Conservation (phyloP, 352 stramenopile genomes). For the Phytophthora foliorum region DNA sequence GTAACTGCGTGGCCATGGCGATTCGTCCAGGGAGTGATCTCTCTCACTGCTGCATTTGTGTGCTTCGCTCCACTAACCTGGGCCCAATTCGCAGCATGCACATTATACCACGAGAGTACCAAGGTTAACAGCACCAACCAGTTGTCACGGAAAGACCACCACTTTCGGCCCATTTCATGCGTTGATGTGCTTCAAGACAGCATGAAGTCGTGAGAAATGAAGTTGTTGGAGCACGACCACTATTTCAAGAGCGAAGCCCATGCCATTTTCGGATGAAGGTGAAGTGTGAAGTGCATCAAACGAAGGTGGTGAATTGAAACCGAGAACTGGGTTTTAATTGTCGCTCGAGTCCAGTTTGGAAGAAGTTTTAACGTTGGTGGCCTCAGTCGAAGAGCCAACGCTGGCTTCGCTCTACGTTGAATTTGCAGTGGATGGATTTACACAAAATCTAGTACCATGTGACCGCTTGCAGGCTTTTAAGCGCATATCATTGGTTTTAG, state of each 20-base stretch:
- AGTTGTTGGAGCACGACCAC: background rate
- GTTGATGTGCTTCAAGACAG: background rate
- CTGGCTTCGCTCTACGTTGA: too few species aligned
- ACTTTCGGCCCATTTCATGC: slow-evolving; percentile 17
- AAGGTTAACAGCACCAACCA: slow-evolving; percentile 7
- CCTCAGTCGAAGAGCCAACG: too few species aligned
- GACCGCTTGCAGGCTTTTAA: too few species aligned
- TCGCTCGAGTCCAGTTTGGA: too few species aligned
- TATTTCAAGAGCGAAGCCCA: slow-evolving; percentile 13
- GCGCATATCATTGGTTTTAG: too few species aligned
- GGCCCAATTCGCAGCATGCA: slow-evolving; percentile 65
- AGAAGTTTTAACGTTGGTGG: too few species aligned
- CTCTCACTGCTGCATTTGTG: slow-evolving; percentile 64
- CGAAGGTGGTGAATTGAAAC: background rate
- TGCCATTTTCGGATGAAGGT: slow-evolving; percentile 7
- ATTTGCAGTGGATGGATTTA: too few species aligned
- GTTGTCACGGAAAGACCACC: slow-evolving; percentile 6
- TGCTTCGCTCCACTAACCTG: slow-evolving; percentile 70
- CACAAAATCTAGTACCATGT: too few species aligned
- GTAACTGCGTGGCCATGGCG: slow-evolving; percentile 74
- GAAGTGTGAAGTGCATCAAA: too few species aligned
- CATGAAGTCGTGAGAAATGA: background rate
- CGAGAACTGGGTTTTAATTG: background rate
- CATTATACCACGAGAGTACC: background rate
- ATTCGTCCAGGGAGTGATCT: slow-evolving; percentile 64